These are phyloP conservation scores for Coriolopsis trogii DNA, from an alignment of 1,284 basidiomycete species.

Conservation along the genomic window DNA sequence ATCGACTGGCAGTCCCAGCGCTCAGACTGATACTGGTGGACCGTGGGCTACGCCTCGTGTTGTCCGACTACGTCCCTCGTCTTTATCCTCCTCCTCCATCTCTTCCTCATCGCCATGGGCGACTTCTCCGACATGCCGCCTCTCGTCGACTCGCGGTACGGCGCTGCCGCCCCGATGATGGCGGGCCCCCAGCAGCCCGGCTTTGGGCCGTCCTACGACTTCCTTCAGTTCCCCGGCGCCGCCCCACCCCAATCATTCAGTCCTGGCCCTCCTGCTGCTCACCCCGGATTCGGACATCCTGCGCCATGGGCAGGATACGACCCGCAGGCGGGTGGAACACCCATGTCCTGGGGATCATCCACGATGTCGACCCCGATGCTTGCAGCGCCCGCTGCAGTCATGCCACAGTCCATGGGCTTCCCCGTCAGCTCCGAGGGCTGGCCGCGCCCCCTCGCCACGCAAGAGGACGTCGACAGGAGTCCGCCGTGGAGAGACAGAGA, in stretches of 20 bases:
- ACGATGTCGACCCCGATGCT: slow-evolving; percentile 12
- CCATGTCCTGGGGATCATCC: slow-evolving; percentile 7
- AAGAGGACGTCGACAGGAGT: not conserved
- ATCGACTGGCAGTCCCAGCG: too few relatives aligned
- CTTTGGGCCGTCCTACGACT: not conserved
- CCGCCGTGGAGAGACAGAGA: slow-evolving; percentile 11
- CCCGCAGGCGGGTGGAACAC: slow-evolving; percentile 5
- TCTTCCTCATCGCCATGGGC: slow-evolving; percentile 13
- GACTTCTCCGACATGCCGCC: slow-evolving; percentile 17
- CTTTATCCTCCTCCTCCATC: slow-evolving; percentile 17
- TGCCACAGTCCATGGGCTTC: slow-evolving; percentile 8
- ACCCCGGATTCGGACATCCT: not conserved
- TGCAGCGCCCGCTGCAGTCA: slow-evolving; percentile 13
- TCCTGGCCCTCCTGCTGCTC: too few relatives aligned
- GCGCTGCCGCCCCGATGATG: slow-evolving; percentile 6
- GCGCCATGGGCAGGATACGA: slow-evolving; percentile 4
- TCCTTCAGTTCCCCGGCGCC: slow-evolving; percentile 1
- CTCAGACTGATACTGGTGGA: too few relatives aligned
- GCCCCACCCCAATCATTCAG: slow-evolving; percentile 6
- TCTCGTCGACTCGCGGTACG: slow-evolving; percentile 14
- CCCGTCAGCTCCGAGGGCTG: slow-evolving; percentile 13
- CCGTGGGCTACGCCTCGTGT: slow-evolving; percentile 17
- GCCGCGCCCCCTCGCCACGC: slow-evolving; percentile 11
- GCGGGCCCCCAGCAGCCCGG: not conserved
- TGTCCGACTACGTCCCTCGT: slow-evolving; percentile 5